phyloP scores from a whole-genome alignment of 331 rosid species.

The Acacia pycnantha region DNA sequence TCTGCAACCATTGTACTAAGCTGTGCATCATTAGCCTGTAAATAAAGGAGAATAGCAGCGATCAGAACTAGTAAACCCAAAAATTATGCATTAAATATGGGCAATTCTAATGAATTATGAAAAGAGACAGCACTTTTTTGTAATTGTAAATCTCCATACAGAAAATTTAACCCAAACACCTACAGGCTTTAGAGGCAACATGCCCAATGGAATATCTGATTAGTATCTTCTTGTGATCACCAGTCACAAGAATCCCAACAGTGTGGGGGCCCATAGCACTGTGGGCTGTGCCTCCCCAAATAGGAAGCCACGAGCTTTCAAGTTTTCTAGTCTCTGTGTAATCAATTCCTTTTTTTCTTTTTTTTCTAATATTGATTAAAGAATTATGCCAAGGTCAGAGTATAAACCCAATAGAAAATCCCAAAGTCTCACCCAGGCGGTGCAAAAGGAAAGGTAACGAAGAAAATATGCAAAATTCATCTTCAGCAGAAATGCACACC shows the following conservation, averaged over 20 bases:
- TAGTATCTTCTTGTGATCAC: not conserved
- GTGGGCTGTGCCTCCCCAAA: not conserved
- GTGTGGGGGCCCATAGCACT: not conserved
- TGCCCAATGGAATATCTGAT: not conserved
- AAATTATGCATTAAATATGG: conserved; percentile 5
- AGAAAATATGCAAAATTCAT: not conserved
- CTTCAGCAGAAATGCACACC: not conserved
- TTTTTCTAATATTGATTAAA: not conserved
- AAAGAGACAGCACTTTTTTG: not conserved
- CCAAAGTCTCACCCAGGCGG: not conserved
- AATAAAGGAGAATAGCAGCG: conserved; percentile 30
- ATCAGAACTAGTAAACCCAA: conserved; percentile 25
- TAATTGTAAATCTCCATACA: not conserved
- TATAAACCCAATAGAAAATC: not conserved
- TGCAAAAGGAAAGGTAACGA: not conserved
- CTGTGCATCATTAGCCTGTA: conserved; percentile 97
- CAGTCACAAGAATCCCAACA: not conserved
- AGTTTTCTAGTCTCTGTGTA: not conserved
- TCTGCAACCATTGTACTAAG: conserved; percentile 98
- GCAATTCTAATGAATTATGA: not conserved
- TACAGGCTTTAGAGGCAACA: conserved; percentile 5
- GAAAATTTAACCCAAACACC: conserved; percentile 3
- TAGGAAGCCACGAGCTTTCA: not conserved
- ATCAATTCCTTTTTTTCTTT: not conserved
- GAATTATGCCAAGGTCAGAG: not conserved